A percentile compares a stretch with the other conserved stretches of the same genome.
Evolutionary conservation across 2,329 filamentous ascomycete species (phyloP).

Genomic region (Botrytis pseudocinerea): DNA sequence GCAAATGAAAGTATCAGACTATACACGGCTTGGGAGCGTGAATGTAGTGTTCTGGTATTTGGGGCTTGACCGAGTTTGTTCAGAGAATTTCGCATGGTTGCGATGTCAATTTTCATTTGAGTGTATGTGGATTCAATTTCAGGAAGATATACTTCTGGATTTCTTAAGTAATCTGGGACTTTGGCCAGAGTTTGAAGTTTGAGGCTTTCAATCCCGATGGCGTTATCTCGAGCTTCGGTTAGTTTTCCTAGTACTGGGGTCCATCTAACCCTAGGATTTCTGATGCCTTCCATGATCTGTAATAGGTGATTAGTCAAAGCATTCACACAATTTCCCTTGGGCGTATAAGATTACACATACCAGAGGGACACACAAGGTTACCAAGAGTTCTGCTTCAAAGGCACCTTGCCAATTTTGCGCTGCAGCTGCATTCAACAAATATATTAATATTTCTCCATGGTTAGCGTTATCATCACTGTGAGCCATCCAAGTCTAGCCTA

Average conservation of each 20-base stretch:
- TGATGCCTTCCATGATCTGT: constrained; percentile 2
- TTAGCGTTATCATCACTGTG: neutral
- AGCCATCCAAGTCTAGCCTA: neutral
- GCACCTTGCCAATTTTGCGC: neutral
- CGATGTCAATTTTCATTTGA: constrained; percentile 1
- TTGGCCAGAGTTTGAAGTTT: neutral
- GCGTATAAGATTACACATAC: neutral
- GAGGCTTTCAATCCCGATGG: neutral
- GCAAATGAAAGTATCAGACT: neutral
- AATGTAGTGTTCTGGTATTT: neutral
- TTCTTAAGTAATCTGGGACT: neutral
- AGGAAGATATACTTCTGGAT: neutral
- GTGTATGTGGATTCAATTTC: neutral
- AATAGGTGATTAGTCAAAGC: neutral
- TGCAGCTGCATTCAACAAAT: neutral
- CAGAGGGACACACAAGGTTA: neutral
- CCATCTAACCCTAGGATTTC: neutral
- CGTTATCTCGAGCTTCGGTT: constrained; percentile 10
- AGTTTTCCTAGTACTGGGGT: neutral
- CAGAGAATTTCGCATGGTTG: neutral
- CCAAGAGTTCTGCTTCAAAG: neutral
- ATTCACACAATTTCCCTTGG: accelerated
- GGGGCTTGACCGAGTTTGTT: neutral
- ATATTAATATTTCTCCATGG: constrained; percentile 2
- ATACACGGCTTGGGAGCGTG: neutral